A percentile compares a stretch with the other conserved stretches of the same genome.
Evolutionary conservation across 345 rosid genomes (phyloP).

Genomic region (Anastatica hierochuntica): DNA sequence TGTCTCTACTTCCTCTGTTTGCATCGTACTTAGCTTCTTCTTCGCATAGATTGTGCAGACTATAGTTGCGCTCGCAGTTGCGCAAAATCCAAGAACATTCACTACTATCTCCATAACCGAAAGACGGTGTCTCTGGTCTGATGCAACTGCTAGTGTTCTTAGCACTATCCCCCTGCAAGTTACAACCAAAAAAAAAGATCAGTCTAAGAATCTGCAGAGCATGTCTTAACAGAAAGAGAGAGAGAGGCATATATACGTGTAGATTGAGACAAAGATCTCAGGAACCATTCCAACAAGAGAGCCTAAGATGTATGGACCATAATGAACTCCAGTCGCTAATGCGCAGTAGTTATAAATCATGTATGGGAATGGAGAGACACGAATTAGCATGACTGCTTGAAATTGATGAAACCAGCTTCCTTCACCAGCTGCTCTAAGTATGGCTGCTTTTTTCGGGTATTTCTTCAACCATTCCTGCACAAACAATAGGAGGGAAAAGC

Average conservation of each 20-base stretch:
- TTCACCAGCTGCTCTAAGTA: slow-evolving; percentile 82
- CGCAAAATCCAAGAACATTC: slow-evolving; percentile 63
- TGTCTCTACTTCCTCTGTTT: slow-evolving; percentile 48
- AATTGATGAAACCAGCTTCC: slow-evolving; percentile 97
- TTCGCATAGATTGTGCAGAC: slow-evolving; percentile 71
- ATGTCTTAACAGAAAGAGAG: not conserved
- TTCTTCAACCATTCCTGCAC: slow-evolving; percentile 79
- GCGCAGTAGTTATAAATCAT: slow-evolving; percentile 88
- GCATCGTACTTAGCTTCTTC: slow-evolving; percentile 58
- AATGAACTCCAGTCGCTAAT: slow-evolving; percentile 76
- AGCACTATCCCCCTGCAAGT: slow-evolving; percentile 74
- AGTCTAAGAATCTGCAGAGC: not conserved
- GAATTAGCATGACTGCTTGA: slow-evolving; percentile 69
- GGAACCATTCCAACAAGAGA: slow-evolving; percentile 87
- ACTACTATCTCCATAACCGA: slow-evolving; percentile 72
- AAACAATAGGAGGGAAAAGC: too few relatives aligned
- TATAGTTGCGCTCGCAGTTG: slow-evolving; percentile 56
- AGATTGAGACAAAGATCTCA: slow-evolving; percentile 76
- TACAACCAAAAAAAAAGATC: slow-evolving; percentile 6
- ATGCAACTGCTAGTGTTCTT: slow-evolving; percentile 84
- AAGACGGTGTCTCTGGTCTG: slow-evolving; percentile 41
- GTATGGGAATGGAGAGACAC: slow-evolving; percentile 97
- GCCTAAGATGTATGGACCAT: slow-evolving; percentile 77
- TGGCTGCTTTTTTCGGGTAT: slow-evolving; percentile 77
- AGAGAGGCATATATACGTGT: slow-evolving; percentile 58